These are phyloP conservation scores for Brassica carinata DNA, from an alignment of 345 rosid species.

Conservation along the genomic window DNA sequence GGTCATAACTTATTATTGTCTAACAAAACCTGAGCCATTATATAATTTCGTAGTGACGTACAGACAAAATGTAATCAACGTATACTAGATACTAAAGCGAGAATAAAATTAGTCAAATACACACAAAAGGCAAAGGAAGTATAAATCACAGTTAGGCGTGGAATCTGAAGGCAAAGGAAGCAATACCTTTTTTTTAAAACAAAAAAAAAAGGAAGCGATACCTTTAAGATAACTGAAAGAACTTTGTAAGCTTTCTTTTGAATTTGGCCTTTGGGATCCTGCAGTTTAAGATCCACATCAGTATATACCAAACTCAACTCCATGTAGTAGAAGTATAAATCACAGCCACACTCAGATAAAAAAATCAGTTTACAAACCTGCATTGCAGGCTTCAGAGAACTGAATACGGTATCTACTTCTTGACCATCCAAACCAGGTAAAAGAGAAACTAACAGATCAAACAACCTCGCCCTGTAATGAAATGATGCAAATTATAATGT, in stretches of 20 bases:
- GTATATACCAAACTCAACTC: slow-evolving; percentile 10
- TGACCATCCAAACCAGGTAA: slow-evolving; percentile 69
- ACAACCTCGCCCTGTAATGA: slow-evolving; percentile 71
- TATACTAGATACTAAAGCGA: too few species aligned
- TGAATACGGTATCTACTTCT: slow-evolving; percentile 57
- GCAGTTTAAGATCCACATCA: slow-evolving; percentile 37
- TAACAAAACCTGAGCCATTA: not conserved
- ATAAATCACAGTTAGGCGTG: too few species aligned
- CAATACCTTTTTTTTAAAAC: slow-evolving; percentile 74
- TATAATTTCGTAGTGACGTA: too few species aligned
- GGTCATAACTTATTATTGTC: not conserved
- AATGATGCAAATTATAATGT: slow-evolving; percentile 14
- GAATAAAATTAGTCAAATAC: too few species aligned
- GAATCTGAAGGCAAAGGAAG: slow-evolving; percentile 1
- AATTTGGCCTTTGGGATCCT: slow-evolving; percentile 71
- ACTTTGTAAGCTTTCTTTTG: slow-evolving; percentile 97
- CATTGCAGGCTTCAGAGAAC: slow-evolving; percentile 73
- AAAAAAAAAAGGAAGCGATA: slow-evolving; percentile 38
- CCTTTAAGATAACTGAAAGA: slow-evolving; percentile 80
- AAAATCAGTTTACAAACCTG: slow-evolving; percentile 53
- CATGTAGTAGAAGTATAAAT: slow-evolving; percentile 3
- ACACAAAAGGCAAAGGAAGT: too few species aligned
- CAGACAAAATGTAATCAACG: too few species aligned
- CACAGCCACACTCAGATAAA: slow-evolving; percentile 1
- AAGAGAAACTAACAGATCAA: slow-evolving; percentile 81